Evolutionary conservation across 2,329 filamentous ascomycete species (phyloP).

Genomic region (Fusarium cyanostomum): DNA sequence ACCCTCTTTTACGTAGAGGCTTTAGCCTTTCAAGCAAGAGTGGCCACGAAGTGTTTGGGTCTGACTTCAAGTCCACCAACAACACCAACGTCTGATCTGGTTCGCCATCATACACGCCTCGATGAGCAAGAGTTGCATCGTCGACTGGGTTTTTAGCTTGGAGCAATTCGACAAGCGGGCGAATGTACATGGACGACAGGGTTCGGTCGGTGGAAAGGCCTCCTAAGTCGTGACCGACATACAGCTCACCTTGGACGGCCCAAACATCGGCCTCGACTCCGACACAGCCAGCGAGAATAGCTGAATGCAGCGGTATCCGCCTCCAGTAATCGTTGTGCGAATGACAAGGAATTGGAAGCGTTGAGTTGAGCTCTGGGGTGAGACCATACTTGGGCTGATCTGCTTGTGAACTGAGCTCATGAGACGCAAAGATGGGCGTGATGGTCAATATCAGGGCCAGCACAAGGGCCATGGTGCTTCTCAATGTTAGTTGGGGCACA

Average conservation of each 20-base stretch:
- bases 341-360: conserved; percentile 65
- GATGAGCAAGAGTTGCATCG: conserved; percentile 28
- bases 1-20: conserved; percentile 67
- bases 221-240: conserved; percentile 69
- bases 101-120: conserved; percentile 66
- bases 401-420: neutral
- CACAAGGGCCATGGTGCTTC: conserved; percentile 19
- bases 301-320: conserved; percentile 68
- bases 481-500: neutral
- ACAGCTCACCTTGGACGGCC: conserved; percentile 63
- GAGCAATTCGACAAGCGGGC: conserved; percentile 69
- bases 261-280: conserved; percentile 77
- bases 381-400: neutral
- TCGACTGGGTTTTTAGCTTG: conserved; percentile 52
- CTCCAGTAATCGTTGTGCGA: conserved; percentile 80
- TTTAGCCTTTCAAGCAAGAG: conserved; percentile 54
- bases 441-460: conserved; percentile 18
- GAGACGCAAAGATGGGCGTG: conserved; percentile 20
- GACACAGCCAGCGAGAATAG: conserved; percentile 66
- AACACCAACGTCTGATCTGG: conserved; percentile 66
- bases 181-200: conserved; percentile 69
- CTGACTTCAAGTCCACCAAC: conserved; percentile 75
- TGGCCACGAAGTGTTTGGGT: conserved; percentile 37
- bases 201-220: conserved; percentile 65
- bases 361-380: neutral